These are phyloP conservation scores for Arabidopsis thaliana DNA, from an alignment of 345 rosid species.

Conservation along the genomic window TAIR10.1 NC_003076.8:4949001-4949500, in stretches of 20 bases:
- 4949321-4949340: conserved; percentile 66
- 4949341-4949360: conserved; percentile 77
- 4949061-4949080: conserved; percentile 61
- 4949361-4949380: conserved; percentile 79
- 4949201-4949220: conserved; percentile 80
- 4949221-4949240: conserved; percentile 82
- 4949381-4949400: conserved; percentile 84
- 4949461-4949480: conserved; percentile 65
- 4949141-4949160: conserved; percentile 84
- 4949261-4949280: conserved; percentile 59
- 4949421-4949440: conserved; percentile 71
- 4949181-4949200: conserved; percentile 61
- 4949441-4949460: conserved; percentile 75
- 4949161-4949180: conserved; percentile 79
- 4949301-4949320: conserved; percentile 57
- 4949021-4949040: conserved; percentile 92
- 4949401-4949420: conserved; percentile 84
- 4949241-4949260: conserved; percentile 88
- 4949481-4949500: conserved; percentile 52
- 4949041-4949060: conserved; percentile 74
- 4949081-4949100: conserved; percentile 73
- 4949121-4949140: conserved; percentile 68
- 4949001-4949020: conserved; percentile 86
- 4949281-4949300: conserved; percentile 54
- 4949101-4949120: conserved; percentile 79